A percentile compares a stretch with the other conserved stretches of the same genome.
Evolutionary conservation across 129 eudicot genomes (phyloP).

Genomic region (Rutidosis leptorrhynchoides): DNA sequence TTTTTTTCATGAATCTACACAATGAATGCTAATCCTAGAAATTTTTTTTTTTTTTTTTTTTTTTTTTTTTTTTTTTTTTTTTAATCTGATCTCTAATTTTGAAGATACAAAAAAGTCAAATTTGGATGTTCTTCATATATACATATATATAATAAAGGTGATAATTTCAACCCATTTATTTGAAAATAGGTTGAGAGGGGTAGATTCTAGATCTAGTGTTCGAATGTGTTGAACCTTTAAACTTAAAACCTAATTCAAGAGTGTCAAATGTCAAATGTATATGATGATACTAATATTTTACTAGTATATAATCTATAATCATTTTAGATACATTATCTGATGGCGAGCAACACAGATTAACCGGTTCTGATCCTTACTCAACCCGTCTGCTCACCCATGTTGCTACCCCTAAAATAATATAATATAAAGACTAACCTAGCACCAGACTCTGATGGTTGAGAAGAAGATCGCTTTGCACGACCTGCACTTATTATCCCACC

Average conservation of each 20-base stretch:
- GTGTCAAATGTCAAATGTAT: not conserved
- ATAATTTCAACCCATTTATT: not conserved
- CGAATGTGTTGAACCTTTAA: not conserved
- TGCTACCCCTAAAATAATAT: not conserved
- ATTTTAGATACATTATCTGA: not conserved
- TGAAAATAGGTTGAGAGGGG: not conserved
- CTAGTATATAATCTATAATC: not conserved
- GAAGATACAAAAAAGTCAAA: too few species aligned
- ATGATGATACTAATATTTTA: too few species aligned
- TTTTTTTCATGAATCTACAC: too few species aligned
- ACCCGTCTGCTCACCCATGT: not conserved
- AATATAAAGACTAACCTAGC: constrained; percentile 64
- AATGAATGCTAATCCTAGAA: too few species aligned
- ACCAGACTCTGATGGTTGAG: constrained; percentile 62
- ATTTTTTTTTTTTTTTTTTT: too few species aligned
- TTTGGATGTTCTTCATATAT: too few species aligned
- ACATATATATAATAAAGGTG: not conserved
- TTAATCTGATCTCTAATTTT: too few species aligned
- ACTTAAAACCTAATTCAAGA: not conserved
- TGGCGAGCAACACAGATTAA: not conserved
- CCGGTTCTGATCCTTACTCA: not conserved
- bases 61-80: too few species aligned
- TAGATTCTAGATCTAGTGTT: not conserved
- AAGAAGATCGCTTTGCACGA: constrained; percentile 70
- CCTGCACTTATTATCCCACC: constrained; percentile 94